phyloP scores from a whole-genome alignment of 805 yeast genomes.

The Candida golubevii region DNA sequence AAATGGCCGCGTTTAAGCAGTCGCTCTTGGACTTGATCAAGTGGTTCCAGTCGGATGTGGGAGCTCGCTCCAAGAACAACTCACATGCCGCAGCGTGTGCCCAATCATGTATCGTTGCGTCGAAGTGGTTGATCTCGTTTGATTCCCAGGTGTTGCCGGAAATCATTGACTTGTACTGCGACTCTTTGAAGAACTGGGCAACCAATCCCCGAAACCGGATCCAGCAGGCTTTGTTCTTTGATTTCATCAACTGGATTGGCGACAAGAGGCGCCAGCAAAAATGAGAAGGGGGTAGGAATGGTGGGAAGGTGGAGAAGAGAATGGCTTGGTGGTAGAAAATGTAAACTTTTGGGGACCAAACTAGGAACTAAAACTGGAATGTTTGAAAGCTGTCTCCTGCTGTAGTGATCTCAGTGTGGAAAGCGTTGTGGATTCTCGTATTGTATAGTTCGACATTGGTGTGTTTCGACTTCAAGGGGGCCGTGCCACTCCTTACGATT shows the following conservation, averaged over 20 bases:
- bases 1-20: constrained; percentile 16
- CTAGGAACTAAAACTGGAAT: no score
- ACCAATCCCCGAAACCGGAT: constrained; percentile 41
- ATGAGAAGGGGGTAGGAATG: no score
- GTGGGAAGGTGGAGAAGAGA: no score
- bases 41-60: constrained; percentile 42
- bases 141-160: constrained; percentile 35
- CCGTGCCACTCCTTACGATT: no score
- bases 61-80: constrained; percentile 41
- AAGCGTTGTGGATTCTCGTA: no score
- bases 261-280: constrained; percentile 9
- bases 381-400: no score
- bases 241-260: constrained; percentile 72
- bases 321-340: no score
- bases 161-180: constrained; percentile 54
- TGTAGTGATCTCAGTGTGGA: no score
- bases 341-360: no score
- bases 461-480: no score
- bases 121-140: constrained; percentile 47
- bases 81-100: constrained; percentile 55
- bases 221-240: constrained; percentile 60
- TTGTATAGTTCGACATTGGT: no score
- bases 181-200: constrained; percentile 61
- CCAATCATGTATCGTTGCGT: constrained; percentile 60
- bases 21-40: constrained; percentile 28